phyloP scores from a whole-genome alignment of 2,329 filamentous ascomycete species.

The Cercospora sp. region DNA sequence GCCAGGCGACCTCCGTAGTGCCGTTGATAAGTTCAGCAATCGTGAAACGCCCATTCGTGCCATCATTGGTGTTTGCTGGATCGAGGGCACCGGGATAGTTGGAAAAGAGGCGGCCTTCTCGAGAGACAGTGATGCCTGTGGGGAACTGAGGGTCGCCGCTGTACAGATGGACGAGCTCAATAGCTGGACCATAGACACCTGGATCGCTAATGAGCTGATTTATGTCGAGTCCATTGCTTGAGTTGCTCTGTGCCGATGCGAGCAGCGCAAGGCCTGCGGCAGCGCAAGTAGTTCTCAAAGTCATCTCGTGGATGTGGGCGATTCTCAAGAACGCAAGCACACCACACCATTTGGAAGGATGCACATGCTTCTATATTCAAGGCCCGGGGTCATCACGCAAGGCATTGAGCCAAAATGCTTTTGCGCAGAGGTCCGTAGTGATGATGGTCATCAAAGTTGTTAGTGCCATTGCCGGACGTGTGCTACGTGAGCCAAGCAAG shows the following conservation, averaged over 20 bases:
- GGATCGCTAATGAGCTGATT: constrained; percentile 31
- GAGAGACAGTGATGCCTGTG: constrained; percentile 54
- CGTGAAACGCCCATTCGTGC: constrained; percentile 47
- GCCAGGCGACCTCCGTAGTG: constrained; percentile 48
- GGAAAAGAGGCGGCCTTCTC: constrained; percentile 52
- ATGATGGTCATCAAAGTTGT: neutral
- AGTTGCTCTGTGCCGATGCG: constrained; percentile 1
- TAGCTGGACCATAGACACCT: constrained; percentile 42
- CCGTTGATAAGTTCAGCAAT: constrained; percentile 51
- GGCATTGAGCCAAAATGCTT: neutral
- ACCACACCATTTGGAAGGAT: neutral
- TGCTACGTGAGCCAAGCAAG: constrained; percentile 14
- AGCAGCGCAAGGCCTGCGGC: neutral
- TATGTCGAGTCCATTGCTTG: constrained; percentile 6
- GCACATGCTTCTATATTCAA: neutral
- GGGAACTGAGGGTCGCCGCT: constrained; percentile 52
- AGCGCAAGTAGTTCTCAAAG: neutral
- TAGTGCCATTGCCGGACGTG: neutral
- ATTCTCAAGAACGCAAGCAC: neutral
- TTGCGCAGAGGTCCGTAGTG: neutral
- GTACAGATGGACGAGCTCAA: constrained; percentile 54
- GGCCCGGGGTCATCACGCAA: neutral
- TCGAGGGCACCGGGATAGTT: constrained; percentile 55
- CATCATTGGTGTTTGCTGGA: constrained; percentile 47
- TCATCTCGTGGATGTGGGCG: neutral